Evolutionary conservation across 345 rosid genomes (phyloP), one percentile per base, ranked within the genome.

Genomic region (Linum usitatissimum): DNA sequence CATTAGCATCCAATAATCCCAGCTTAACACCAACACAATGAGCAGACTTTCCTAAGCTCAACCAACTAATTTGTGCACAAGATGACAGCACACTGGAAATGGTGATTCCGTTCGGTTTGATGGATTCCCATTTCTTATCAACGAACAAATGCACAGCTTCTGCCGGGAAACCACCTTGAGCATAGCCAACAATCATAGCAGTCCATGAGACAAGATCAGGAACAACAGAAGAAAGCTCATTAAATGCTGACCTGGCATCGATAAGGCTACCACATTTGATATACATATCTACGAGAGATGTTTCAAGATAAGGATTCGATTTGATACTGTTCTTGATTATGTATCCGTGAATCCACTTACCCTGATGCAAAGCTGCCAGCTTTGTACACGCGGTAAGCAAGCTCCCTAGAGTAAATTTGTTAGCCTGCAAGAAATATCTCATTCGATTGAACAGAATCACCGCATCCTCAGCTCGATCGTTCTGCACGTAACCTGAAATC

Each of bases 401-500:
- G 60, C 77, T 74, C 45, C 75, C 72, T 49, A 75, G 42, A 4
- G 82, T 71, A 70, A 70, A 75, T 30, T 71, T 67, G 62, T 80
- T 77, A 8, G 62, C 30, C 18, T 14, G 64, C 5, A 78, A 15
- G 39, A 68, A 67, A 6, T 65, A 75, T 70, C 78, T 77, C 85
- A 83, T 83, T 63, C 70, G 70, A 71, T 53, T 48, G 57, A 71
- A 77, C 68, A 80, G 67, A 65, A 71, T 70, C 60, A 83, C 72
- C 2, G 75, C 81, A 68, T 77, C 64, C 12, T 57, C 63, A 55
- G 36, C 77, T 63, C 73, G 31, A 64, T 63, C 71, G 8, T 72
- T 72, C 66, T 63, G 84, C 23, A 80, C 73, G 20, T 76, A 83
- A 1, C 88, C 88, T 38, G 73, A 73, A 74, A 84, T 76, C 78